phyloP scores from a whole-genome alignment of 31 red algal genomes.

The Asparagopsis taxiformis region DNA sequence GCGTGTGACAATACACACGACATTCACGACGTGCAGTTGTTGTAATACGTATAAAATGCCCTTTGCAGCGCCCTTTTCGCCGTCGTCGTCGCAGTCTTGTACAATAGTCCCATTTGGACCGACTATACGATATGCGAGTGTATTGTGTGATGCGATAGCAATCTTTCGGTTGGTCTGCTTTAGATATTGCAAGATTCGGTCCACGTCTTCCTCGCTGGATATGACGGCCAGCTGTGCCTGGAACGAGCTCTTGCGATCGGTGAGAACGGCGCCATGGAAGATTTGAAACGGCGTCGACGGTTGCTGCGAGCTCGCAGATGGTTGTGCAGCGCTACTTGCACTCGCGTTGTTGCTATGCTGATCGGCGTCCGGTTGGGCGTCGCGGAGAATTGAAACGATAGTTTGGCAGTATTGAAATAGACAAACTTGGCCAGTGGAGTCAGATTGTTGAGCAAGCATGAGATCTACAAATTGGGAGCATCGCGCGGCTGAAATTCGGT shows the following conservation, averaged over 20 bases:
- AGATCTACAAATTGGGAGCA: slow-evolving; percentile 3
- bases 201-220: slow-evolving; percentile 2
- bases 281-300: neutral
- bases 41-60: slow-evolving; percentile 29
- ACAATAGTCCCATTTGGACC: neutral
- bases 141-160: slow-evolving; percentile 25
- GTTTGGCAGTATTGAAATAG: slow-evolving; percentile 51
- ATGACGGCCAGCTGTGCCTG: slow-evolving; percentile 32
- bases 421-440: slow-evolving; percentile 20
- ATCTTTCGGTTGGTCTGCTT: slow-evolving; percentile 12
- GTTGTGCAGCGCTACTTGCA: neutral
- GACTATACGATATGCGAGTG: slow-evolving; percentile 17
- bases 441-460: slow-evolving; percentile 6
- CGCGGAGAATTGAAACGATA: slow-evolving; percentile 4
- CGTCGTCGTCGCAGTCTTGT: slow-evolving; percentile 55
- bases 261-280: slow-evolving; percentile 32
- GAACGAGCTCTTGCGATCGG: slow-evolving; percentile 41
- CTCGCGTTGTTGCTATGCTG: neutral
- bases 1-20: slow-evolving; percentile 26
- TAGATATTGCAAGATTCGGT: slow-evolving; percentile 7
- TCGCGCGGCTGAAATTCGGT: slow-evolving; percentile 3
- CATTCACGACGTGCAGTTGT: slow-evolving; percentile 13
- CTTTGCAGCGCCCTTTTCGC: slow-evolving; percentile 57
- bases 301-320: neutral
- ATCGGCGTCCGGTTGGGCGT: neutral